These are phyloP conservation scores for Phytopythium litorale DNA, from an alignment of 352 stramenopile species.

Conservation along the genomic window DNA sequence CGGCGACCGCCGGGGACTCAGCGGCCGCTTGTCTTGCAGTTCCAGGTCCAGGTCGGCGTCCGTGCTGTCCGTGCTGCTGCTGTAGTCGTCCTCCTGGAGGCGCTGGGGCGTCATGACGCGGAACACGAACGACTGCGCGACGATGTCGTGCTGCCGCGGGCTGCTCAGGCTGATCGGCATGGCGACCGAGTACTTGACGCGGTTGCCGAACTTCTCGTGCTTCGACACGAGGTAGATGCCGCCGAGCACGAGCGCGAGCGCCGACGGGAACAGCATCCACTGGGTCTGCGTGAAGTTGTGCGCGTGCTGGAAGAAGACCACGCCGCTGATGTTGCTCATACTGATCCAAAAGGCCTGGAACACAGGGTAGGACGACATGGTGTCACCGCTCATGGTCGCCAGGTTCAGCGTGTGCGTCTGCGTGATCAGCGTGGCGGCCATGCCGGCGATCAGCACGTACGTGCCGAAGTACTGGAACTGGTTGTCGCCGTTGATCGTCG, in stretches of 20 bases:
- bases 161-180: constrained; percentile 87
- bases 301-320: constrained; percentile 87
- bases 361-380: constrained; percentile 82
- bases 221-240: constrained; percentile 83
- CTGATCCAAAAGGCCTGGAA: constrained; percentile 89
- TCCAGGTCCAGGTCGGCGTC: constrained; percentile 28
- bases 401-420: constrained; percentile 86
- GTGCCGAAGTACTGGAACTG: constrained; percentile 85
- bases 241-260: constrained; percentile 64
- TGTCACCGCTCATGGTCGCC: constrained; percentile 82
- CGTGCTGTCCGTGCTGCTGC: constrained; percentile 36
- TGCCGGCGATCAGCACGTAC: constrained; percentile 72
- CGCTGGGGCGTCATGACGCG: constrained; percentile 79
- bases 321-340: constrained; percentile 85
- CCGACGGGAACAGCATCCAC: constrained; percentile 80
- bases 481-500: constrained; percentile 76
- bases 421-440: constrained; percentile 70
- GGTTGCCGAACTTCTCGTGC: constrained; percentile 87
- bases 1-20: constrained; percentile 17
- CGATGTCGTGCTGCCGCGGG: constrained; percentile 81
- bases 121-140: constrained; percentile 88
- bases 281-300: constrained; percentile 78
- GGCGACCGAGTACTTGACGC: constrained; percentile 86
- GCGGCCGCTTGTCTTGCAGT: constrained; percentile 9
- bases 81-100: constrained; percentile 56